Evolutionary conservation across 805 yeast species (phyloP), one percentile per base, ranked within the genome.

Genomic region (Babjeviella inositovora): DNA sequence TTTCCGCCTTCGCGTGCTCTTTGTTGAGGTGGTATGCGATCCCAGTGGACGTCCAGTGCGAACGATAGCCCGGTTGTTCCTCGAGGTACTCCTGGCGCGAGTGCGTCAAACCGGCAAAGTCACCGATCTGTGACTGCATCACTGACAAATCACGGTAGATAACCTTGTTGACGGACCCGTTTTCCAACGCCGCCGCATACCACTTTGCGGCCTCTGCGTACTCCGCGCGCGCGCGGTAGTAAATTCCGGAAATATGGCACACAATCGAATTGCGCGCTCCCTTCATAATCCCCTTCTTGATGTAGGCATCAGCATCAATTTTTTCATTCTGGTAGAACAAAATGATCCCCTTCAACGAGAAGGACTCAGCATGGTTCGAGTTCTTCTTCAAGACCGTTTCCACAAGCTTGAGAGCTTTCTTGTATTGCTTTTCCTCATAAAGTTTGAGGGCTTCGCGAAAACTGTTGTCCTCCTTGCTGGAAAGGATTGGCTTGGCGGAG

Each of bases 11-110:
- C 17, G 53, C 55, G 38, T 58, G 63, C 38, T 84, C 80, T 13
- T 65, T 62, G 42, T 66, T 67, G 41, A 85, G 55, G 44, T 79
- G 80, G 41, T 76, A 81, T 1, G 96, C 93, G 20, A 82, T 60
- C 2, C 93, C 94, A 24, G 77, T 58, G 0, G 75, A 73, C 2
- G 93, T 77, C 94, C 95, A 85, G 41, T 81, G 79, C 30, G 87
- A 84, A 32, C 95, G 64, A 42, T 69, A 79, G 0, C 93, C 93
- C 7, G 90, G 70, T 35, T 65, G 73, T 13, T 64, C 61, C 36
- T 75, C 79, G 45, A 90, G 59, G 37, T 70, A 71, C 18, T 59
- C 57, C 29, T 66, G 69, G 36, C 96, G 64, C 2, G 87, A 63
- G 7, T 51, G 63, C 4, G 66, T 58, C 30, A 76, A 58, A 13